phyloP scores from a whole-genome alignment of 345 rosid species.

The Populus deltoides region DNA sequence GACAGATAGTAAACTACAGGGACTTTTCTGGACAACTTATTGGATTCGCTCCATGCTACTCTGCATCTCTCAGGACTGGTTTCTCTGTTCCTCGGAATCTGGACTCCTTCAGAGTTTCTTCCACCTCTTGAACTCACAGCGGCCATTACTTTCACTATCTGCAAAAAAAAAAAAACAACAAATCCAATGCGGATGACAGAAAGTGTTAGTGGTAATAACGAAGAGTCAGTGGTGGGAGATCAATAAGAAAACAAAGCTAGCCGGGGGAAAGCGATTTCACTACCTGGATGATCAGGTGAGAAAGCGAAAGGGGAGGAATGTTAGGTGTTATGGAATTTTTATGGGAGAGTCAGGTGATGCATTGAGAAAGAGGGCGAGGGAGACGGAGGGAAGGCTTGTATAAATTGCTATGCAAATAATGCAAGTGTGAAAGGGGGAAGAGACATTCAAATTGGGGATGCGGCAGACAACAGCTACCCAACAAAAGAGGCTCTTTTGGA shows the following conservation, averaged over 20 bases:
- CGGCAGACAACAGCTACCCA: slow-evolving; percentile 57
- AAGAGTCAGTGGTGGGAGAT: no score
- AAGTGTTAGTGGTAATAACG: neutral
- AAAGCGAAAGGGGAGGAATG: neutral
- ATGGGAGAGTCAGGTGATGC: slow-evolving; percentile 1
- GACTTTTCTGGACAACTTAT: slow-evolving; percentile 46
- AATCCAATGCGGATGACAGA: neutral
- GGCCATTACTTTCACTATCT: neutral
- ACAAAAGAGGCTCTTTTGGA: slow-evolving; percentile 34
- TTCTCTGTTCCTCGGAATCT: slow-evolving; percentile 37
- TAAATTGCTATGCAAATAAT: neutral
- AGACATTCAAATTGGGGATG: slow-evolving; percentile 46
- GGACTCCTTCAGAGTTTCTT: slow-evolving; percentile 30
- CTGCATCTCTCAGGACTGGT: slow-evolving; percentile 44
- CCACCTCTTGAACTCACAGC: slow-evolving; percentile 42
- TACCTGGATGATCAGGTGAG: neutral
- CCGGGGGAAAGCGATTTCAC: neutral
- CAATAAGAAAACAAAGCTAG: neutral
- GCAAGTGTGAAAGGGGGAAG: slow-evolving; percentile 2
- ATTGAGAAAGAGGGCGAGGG: neutral
- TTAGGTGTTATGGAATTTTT: slow-evolving; percentile 17
- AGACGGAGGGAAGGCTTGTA: neutral
- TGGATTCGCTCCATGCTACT: slow-evolving; percentile 48
- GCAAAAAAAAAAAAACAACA: slow-evolving; percentile 10
- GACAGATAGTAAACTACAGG: slow-evolving; percentile 82